These are phyloP conservation scores for Ustilago bromivora DNA, from an alignment of 1,284 basidiomycete species.

Conservation along the genomic window DNA sequence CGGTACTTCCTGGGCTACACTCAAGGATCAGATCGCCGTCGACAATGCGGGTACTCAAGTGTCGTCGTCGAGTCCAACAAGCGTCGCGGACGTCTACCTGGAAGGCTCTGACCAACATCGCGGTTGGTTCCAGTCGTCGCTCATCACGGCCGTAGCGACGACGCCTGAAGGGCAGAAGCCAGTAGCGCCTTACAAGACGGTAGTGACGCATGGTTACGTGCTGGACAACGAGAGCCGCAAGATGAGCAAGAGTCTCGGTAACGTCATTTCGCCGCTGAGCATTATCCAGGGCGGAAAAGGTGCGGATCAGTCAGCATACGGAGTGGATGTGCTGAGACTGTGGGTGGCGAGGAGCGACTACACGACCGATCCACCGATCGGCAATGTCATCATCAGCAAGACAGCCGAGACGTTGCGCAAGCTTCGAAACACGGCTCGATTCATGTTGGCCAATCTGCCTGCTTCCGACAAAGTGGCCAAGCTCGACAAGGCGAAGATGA, in stretches of 20 bases:
- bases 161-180: slow-evolving; percentile 54
- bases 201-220: slow-evolving; percentile 98
- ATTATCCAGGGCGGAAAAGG: slow-evolving; percentile 79
- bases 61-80: neutral
- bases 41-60: slow-evolving; percentile 7
- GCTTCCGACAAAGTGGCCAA: slow-evolving; percentile 3
- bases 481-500: slow-evolving; percentile 38
- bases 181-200: slow-evolving; percentile 78
- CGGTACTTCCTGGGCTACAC: slow-evolving; percentile 91
- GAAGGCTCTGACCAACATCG: slow-evolving; percentile 98
- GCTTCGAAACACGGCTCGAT: slow-evolving; percentile 88
- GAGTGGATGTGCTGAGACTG: slow-evolving; percentile 86
- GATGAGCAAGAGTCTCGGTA: slow-evolving; percentile 98
- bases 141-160: slow-evolving; percentile 82
- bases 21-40: slow-evolving; percentile 71
- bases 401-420: slow-evolving; percentile 84
- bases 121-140: slow-evolving; percentile 98
- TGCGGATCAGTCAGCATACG: slow-evolving; percentile 81
- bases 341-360: slow-evolving; percentile 95
- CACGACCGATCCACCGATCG: slow-evolving; percentile 87
- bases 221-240: slow-evolving; percentile 91
- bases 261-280: slow-evolving; percentile 86
- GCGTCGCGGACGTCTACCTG: slow-evolving; percentile 85
- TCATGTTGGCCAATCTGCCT: slow-evolving; percentile 81
- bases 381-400: slow-evolving; percentile 81